phyloP scores from a whole-genome alignment of 2,329 filamentous ascomycete species.

The Hymenoscyphus fraxineus region DNA sequence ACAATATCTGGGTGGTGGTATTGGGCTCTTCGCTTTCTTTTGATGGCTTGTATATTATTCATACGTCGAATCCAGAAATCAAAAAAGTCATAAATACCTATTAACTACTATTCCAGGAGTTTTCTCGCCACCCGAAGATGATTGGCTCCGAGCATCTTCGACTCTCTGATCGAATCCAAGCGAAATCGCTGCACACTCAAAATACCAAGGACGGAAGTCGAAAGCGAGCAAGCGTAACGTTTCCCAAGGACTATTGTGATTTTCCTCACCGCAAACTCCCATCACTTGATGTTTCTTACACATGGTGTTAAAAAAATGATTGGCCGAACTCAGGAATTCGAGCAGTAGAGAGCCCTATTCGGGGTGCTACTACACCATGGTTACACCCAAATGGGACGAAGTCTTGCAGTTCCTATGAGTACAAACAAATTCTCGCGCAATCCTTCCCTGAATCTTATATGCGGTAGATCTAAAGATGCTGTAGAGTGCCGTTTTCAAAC shows the following conservation, averaged over 20 bases:
- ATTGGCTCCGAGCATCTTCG: no score
- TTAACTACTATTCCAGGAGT: no score
- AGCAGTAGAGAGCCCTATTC: background rate
- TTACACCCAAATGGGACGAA: background rate
- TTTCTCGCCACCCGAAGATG: no score
- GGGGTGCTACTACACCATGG: background rate
- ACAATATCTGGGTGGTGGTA: background rate
- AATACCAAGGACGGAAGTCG: background rate
- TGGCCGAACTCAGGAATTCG: background rate
- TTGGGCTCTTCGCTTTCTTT: background rate
- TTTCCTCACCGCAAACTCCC: background rate
- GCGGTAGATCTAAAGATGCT: background rate
- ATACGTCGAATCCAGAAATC: background rate
- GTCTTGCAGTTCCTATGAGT: background rate
- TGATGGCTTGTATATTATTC: background rate
- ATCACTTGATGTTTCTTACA: background rate
- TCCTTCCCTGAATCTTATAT: background rate
- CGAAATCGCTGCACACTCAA: background rate
- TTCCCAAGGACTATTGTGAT: background rate
- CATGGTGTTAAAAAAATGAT: background rate
- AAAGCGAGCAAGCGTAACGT: constrained; percentile 2
- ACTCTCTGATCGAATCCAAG: background rate
- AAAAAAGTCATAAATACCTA: background rate
- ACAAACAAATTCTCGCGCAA: background rate
- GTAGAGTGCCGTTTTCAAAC: background rate